Evolutionary conservation across 2,329 filamentous ascomycete species (phyloP), one percentile per base, ranked within the genome.

Genomic region (Ophiostoma sp.): DNA sequence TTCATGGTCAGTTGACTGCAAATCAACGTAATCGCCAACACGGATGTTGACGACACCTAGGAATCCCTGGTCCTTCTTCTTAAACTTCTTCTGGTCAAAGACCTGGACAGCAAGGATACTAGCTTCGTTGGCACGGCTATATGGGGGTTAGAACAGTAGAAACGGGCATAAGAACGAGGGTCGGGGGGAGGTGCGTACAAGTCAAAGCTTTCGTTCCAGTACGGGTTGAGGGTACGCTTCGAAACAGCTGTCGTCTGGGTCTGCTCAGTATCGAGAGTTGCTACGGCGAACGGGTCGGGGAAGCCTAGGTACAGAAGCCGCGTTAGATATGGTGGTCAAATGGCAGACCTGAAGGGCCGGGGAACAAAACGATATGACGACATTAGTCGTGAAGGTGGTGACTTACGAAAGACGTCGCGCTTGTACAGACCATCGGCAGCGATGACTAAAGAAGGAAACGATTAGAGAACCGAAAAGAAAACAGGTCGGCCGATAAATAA

Each of bases 51-150:
- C 97, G 67, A 99, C 95, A 69, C 95, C 95, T 6, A 99, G 84
- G 77, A 99, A 99, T 8, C 95, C 95, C 78, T 99, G 95, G 75
- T 99, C 95, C 92, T 98, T 99, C 87, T 99, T 99, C 85, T 99
- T 99, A 82, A 99, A 99, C 82, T 99, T 99, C 83, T 97, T 97
- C 81, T 99, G 95, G 79, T 99, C 95, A 77, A 99, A 99, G 68
- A 99, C 97, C 77, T 99, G 95, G 64, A 99, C 93, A 7, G 95
- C 95, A 64, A 99, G 84, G 76, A 99, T 97, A 78, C 93, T 96
- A 76, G 97, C 94, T 78, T 99, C 95, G 71, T 89, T 95, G 70
- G 92, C 94, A 77, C 86, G 87, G 83, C 95, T 98, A 63, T 63
- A 62, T 12, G 60, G 68, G 64, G 11, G 60, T 63, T 6, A 63